A percentile compares a stretch with the other conserved stretches of the same genome.
Evolutionary conservation across 1,284 basidiomycete genomes (phyloP).

Genomic region (Afroboletus lepidellus): DNA sequence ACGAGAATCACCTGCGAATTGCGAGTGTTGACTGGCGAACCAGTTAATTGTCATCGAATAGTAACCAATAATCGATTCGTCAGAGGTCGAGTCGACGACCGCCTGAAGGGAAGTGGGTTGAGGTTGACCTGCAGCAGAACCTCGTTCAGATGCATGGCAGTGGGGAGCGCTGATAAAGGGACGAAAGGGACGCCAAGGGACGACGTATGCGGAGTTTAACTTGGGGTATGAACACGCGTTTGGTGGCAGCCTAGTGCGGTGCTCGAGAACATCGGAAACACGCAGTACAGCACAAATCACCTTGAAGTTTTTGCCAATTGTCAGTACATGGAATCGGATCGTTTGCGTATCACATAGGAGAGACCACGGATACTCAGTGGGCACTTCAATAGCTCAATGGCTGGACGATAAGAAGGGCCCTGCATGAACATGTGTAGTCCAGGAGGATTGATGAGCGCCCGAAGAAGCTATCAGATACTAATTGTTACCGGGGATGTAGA

Average conservation of each 20-base stretch:
- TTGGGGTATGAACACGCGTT: conserved; percentile 12
- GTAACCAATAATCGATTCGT: neutral
- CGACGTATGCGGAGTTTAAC: conserved; percentile 1
- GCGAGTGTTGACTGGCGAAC: neutral
- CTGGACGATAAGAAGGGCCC: conserved; percentile 9
- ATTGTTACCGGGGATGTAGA: neutral
- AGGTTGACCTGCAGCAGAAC: neutral
- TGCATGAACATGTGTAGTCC: conserved; percentile 14
- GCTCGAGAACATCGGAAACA: neutral
- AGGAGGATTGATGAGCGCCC: conserved; percentile 8
- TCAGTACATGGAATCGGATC: conserved; percentile 10
- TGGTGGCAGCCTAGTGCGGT: neutral
- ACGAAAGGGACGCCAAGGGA: neutral
- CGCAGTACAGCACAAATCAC: neutral
- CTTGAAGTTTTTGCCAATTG: neutral
- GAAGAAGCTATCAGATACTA: neutral
- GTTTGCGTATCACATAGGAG: neutral
- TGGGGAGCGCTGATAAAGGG: neutral
- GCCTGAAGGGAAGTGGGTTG: too few species aligned
- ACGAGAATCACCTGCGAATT: neutral
- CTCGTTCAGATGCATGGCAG: conserved; percentile 4
- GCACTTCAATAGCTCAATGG: neutral
- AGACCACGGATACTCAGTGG: conserved; percentile 1
- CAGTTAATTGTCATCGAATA: neutral
- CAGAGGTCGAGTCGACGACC: too few species aligned